Percentiles rank a stretch among this genome's conserved stretches.
Evolutionary conservation across 306 rosid species (phyloP).

Genomic region (Medicago lupulina): DNA sequence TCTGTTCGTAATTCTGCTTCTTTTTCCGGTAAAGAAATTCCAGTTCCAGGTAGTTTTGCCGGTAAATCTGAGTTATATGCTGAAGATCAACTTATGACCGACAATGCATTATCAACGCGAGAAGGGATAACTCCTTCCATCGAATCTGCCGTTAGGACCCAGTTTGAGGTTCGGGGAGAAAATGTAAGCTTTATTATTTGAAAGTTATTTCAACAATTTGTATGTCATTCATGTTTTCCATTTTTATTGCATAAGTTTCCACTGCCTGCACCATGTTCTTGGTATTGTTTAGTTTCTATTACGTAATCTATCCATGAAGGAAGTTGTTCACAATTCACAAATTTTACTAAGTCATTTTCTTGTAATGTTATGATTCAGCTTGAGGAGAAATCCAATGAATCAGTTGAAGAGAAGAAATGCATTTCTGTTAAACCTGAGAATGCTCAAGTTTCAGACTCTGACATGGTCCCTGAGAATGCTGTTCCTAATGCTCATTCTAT

Average conservation of each 20-base stretch:
- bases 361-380: constrained; percentile 45
- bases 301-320: not conserved
- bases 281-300: too few species aligned
- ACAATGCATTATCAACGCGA: constrained; percentile 45
- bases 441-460: constrained; percentile 48
- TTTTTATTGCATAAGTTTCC: too few species aligned
- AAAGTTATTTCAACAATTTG: not conserved
- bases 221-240: too few species aligned
- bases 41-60: constrained; percentile 39
- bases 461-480: constrained; percentile 40
- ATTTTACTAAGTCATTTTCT: constrained; percentile 25
- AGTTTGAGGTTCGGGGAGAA: constrained; percentile 39
- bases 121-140: constrained; percentile 50
- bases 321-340: not conserved
- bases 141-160: constrained; percentile 44
- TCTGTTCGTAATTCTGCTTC: constrained; percentile 52
- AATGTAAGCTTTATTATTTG: constrained; percentile 52
- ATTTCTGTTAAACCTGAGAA: too few species aligned
- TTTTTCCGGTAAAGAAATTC: constrained; percentile 31
- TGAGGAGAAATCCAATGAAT: constrained; percentile 36
- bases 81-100: constrained; percentile 50
- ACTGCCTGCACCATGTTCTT: too few species aligned
- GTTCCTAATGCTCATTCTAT: constrained; percentile 32
- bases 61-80: constrained; percentile 41
- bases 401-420: constrained; percentile 55